phyloP scores from a whole-genome alignment of 129 eudicot species.

The Flaveria brownii region DNA sequence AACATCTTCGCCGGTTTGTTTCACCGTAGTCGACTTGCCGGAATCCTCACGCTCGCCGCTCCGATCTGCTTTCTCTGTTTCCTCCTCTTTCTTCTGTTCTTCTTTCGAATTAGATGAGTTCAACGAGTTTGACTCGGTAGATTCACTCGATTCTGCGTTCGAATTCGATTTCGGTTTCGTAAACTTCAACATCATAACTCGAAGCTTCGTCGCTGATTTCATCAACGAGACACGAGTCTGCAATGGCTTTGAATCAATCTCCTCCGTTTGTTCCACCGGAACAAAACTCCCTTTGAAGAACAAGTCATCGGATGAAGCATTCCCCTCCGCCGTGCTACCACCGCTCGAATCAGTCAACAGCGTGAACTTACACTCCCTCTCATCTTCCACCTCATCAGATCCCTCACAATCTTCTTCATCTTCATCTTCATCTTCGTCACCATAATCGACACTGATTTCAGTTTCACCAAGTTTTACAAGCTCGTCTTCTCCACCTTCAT shows the following conservation, averaged over 20 bases:
- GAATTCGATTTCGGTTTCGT: conserved; percentile 38
- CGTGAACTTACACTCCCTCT: conserved; percentile 48
- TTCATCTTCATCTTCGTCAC: conserved; percentile 29
- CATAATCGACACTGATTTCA: conserved; percentile 22
- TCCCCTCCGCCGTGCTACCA: conserved; percentile 40
- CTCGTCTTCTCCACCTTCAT: conserved; percentile 5
- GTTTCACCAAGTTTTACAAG: conserved; percentile 7
- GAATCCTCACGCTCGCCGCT: background rate
- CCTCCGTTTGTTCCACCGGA: conserved; percentile 43
- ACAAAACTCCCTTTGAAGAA: conserved; percentile 64
- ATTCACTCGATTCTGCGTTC: too few relatives aligned
- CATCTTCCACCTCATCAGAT: conserved; percentile 15
- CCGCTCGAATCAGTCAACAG: conserved; percentile 42
- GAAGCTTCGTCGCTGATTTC: conserved; percentile 64
- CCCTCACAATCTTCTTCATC: conserved; percentile 29
- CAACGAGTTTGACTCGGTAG: too few relatives aligned
- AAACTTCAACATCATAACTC: conserved; percentile 66
- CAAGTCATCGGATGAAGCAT: conserved; percentile 50
- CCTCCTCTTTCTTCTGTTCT: conserved; percentile 18
- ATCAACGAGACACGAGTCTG: conserved; percentile 47
- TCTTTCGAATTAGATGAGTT: conserved; percentile 12
- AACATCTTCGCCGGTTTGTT: conserved; percentile 55
- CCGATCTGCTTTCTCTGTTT: conserved; percentile 9
- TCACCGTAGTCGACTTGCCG: conserved; percentile 52
- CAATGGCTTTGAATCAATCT: conserved; percentile 29